Base-by-base conservation (phyloP, 1,284 basidiomycete species). In the Dichomitus squalens region DNA sequence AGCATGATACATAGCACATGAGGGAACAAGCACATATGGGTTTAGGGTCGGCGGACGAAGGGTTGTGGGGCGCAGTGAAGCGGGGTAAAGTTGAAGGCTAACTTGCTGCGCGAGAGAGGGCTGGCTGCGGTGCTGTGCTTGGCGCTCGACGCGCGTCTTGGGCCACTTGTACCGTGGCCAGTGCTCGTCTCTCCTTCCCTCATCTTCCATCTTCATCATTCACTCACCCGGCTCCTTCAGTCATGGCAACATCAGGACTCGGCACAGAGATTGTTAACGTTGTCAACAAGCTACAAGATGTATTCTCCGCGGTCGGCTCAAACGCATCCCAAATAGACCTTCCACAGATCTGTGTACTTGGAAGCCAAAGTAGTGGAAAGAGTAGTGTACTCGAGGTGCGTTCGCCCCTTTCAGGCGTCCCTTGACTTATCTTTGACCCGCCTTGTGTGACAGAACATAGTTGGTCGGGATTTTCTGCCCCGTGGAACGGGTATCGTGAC, bases 401-500 rank as follows among this genome's bases (percentile, higher is more conserved):
- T 67, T 16, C 3, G n/a, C 27, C 39, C 16, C 7, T 35, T 16
- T n/a, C n/a, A n/a, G n/a, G n/a, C n/a, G n/a, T 16, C 4, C 27
- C n/a, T 29, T 18, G 9, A 41, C 14, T 33, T 54, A 16, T 40
- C 3, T 41, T 23, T 20, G 25, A 40, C 18, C 21, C 52, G 49
- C 14, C 56, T 47, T 48, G 49, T 55, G 55, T 43, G 47, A 33
- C 66, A 97, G 93, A 98, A 98, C 79, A 95, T 98, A 66, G 96
- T 98, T 53, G 96, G 96, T 59, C 85, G 96, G 66, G 95, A 97
- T 76, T 98, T 98, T 81, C 74, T 98, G 69, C 96, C 96, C 74
- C 91, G 96, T 81, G 96, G 96, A 69, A 92, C 93, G 64, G 96
- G 96, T 75, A 99, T 99, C 71, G 96, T 98, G 71, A 98, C 96